Percentiles rank a stretch among this genome's conserved stretches.
Evolutionary conservation across 2,329 filamentous ascomycete species (phyloP).

Genomic region (Stagonosporopsis chrysanthemi): DNA sequence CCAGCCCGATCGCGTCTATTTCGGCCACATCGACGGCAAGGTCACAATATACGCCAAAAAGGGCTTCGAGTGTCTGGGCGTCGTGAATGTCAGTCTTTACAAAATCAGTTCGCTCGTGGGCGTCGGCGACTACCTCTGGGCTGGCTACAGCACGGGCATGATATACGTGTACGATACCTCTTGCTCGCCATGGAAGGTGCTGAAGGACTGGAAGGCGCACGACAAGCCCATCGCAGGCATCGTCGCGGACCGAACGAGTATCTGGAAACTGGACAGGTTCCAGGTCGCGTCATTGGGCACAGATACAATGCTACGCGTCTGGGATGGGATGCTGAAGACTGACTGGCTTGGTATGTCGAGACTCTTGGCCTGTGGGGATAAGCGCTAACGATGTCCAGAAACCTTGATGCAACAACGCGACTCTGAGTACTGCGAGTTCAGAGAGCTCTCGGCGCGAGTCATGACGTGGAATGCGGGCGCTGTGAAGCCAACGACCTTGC

Average conservation of each 20-base stretch:
- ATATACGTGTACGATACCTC: conserved; percentile 90
- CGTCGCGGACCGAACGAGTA: conserved; percentile 77
- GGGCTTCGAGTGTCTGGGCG: conserved; percentile 77
- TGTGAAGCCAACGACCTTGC: conserved; percentile 84
- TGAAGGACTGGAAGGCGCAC: conserved; percentile 96
- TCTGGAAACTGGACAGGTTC: conserved; percentile 82
- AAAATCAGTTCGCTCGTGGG: conserved; percentile 90
- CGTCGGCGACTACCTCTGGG: conserved; percentile 86
- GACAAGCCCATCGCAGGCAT: conserved; percentile 82
- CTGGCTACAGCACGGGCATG: conserved; percentile 92
- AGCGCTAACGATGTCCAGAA: conserved; percentile 58
- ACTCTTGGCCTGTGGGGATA: neutral
- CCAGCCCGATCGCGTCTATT: conserved; percentile 80
- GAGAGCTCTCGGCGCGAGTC: conserved; percentile 79
- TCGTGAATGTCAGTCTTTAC: conserved; percentile 89
- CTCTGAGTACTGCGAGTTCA: conserved; percentile 82
- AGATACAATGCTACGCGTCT: conserved; percentile 82
- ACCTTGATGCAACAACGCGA: conserved; percentile 85
- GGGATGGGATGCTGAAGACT: conserved; percentile 92
- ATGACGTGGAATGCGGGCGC: conserved; percentile 98
- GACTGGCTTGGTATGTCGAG: conserved; percentile 77
- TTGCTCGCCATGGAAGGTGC: conserved; percentile 82
- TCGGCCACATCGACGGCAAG: conserved; percentile 93
- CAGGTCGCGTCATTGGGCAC: conserved; percentile 88
- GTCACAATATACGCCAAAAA: conserved; percentile 87